Base-by-base conservation (phyloP, 768 basidiomycete species). In the Cystofilobasidium capitatum region DNA sequence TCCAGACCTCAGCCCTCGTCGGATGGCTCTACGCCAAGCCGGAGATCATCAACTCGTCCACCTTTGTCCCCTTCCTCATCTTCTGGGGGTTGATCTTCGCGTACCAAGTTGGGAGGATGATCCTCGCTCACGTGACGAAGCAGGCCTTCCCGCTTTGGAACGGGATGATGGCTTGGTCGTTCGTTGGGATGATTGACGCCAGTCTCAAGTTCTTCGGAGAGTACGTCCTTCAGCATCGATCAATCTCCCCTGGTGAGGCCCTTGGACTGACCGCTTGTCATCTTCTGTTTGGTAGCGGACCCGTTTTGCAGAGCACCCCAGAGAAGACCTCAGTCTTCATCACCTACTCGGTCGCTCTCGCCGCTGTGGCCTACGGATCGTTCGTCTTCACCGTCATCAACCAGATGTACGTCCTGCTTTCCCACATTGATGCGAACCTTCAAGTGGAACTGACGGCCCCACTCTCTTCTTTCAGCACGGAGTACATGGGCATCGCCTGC, bases 401-500 rank as follows among this genome's bases (percentile, higher is more conserved):
- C 54, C 44, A 57, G 17, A 69, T 69, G 68, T 69, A 26, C 35
- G 68, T 62, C 55, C 35, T 20, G 16, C 37, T 63, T 47, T 26
- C 17, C 29, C n/a, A 14, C 37, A 2, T n/a, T 40, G 36, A 37
- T 61, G 5, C 31, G 6, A 16, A 7, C 31, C 29, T 16, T 33
- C n/a, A n/a, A n/a, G 29, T 9, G 36, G n/a, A n/a, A n/a, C n/a
- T n/a, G n/a, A n/a, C n/a, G n/a, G n/a, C n/a, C n/a, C n/a, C 29
- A 17, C 36, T 31, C 58, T 12, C 57, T n/a, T 42, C 26, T 47
- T 5, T 58, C 71, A 90, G 97, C 77, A 94, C 91, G 65, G 84
- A 91, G 69, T 87, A 87, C 77, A 82, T 94, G 70, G 94, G 94
- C 16, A 91, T 96, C 72, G 94, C 91, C 1, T 97, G 91, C 79